Evolutionary conservation across 23 red algal genomes (phyloP), one percentile per base, ranked within the genome.

Genomic region (Cyanidiococcus yangmingshanensis): DNA sequence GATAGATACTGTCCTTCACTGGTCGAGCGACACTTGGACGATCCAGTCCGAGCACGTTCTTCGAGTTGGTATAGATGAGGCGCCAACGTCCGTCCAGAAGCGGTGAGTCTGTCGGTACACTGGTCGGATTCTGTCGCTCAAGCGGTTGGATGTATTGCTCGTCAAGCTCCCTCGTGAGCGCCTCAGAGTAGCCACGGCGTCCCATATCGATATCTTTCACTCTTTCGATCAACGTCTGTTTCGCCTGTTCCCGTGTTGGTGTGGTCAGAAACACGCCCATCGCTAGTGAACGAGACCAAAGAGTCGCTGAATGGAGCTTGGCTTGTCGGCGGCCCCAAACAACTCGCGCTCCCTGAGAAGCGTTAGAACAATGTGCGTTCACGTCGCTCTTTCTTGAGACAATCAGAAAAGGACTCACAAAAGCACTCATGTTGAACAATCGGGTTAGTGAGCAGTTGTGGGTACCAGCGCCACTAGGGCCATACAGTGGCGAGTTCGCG

Each of bases 41-140:
- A 29, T 51, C 68, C 41, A 75, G 76, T 37, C 82, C 83, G 1
- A 95, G 58, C 59, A 95, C 85, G 58, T 57, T 75, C 0, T 40
- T 79, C 24, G 91, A 95, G 26, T 85, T 87, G 35, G 86, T 95
- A 81, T 95, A 95, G 30, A 95, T 41, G 33, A 90, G 79, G 59
- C 86, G 79, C 91, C 91, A 95, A 17, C 38, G 59, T 21, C 78
- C 78, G 37, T 31, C 78, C 54, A 81, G 38, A 25, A 71, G 34
- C 36, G 78, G 40, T 39, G 78, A 81, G 16, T 81, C 78, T 29
- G 67, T 54, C 2, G 78, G 39, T 0, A 12, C 3, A 34, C 58
- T 40, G 2, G 51, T 81, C 38, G 78, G 78, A 30, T 81, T 81
- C 78, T 39, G 36, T 29, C 39, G 15, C 38, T 81, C 78, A 0